phyloP scores from a whole-genome alignment of 306 rosid genomes.

The Vigna angularis region DNA sequence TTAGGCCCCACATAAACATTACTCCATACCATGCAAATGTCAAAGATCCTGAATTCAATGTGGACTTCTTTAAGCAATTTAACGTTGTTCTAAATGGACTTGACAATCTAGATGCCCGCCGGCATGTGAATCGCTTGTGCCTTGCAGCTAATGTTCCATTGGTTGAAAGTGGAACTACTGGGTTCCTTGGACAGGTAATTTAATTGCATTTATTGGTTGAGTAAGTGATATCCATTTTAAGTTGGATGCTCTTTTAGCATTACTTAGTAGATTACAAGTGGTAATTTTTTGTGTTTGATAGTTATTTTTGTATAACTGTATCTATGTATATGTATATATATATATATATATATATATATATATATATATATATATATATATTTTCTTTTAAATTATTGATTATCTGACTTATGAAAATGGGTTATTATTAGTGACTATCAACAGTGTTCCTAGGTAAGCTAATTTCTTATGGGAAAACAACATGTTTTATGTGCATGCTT shows the following conservation, averaged over 20 bases:
- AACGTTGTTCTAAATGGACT: slow-evolving; percentile 95
- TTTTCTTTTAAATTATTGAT: background rate
- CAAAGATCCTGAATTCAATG: slow-evolving; percentile 82
- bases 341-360: no score
- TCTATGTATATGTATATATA: no score
- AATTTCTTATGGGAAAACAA: slow-evolving; percentile 14
- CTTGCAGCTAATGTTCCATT: slow-evolving; percentile 95
- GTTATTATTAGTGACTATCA: background rate
- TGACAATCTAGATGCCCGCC: slow-evolving; percentile 97
- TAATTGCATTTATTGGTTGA: slow-evolving; percentile 36
- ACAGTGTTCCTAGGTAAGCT: slow-evolving; percentile 1
- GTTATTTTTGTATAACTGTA: slow-evolving; percentile 7
- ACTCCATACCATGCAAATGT: slow-evolving; percentile 93
- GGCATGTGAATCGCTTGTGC: slow-evolving; percentile 96
- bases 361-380: no score
- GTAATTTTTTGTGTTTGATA: slow-evolving; percentile 4
- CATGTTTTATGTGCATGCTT: slow-evolving; percentile 22
- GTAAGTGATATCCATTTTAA: slow-evolving; percentile 21
- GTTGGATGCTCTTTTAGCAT: background rate
- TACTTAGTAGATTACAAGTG: slow-evolving; percentile 13
- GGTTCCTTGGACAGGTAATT: slow-evolving; percentile 98
- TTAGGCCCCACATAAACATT: slow-evolving; percentile 90
- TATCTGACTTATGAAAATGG: background rate
- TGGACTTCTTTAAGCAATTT: slow-evolving; percentile 92
- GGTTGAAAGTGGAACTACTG: slow-evolving; percentile 99